phyloP scores from a whole-genome alignment of 257 asterid genomes.

The Ilex aquifolium region DNA sequence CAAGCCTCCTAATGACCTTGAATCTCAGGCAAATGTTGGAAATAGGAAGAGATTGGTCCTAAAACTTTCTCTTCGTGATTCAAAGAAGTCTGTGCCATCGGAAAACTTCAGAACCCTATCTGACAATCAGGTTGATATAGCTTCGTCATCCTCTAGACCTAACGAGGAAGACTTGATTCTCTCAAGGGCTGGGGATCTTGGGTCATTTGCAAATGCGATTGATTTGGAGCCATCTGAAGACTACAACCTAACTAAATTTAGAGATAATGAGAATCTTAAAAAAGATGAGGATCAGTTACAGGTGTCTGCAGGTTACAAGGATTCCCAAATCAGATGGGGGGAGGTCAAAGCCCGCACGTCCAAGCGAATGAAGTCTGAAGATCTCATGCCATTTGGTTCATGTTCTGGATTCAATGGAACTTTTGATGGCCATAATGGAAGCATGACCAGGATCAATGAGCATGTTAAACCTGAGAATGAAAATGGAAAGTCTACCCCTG shows the following conservation, averaged over 20 bases:
- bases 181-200: slow-evolving; percentile 22
- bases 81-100: slow-evolving; percentile 27
- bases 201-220: slow-evolving; percentile 31
- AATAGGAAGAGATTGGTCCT: slow-evolving; percentile 64
- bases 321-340: slow-evolving; percentile 25
- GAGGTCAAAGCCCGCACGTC: slow-evolving; percentile 45
- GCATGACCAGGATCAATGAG: background rate
- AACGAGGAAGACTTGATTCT: slow-evolving; percentile 28
- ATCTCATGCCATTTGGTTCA: slow-evolving; percentile 20
- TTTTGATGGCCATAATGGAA: slow-evolving; percentile 7
- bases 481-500: slow-evolving; percentile 11
- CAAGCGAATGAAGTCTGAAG: slow-evolving; percentile 25
- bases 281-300: slow-evolving; percentile 24
- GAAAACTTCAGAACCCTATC: slow-evolving; percentile 29
- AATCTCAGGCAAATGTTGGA: slow-evolving; percentile 32
- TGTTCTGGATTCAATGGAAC: slow-evolving; percentile 3
- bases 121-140: slow-evolving; percentile 34
- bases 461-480: slow-evolving; percentile 8
- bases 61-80: slow-evolving; percentile 51
- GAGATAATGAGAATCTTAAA: slow-evolving; percentile 27
- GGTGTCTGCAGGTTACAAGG: slow-evolving; percentile 17
- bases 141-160: slow-evolving; percentile 35
- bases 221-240: slow-evolving; percentile 31
- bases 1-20: slow-evolving; percentile 28
- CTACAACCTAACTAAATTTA: slow-evolving; percentile 16